phyloP scores from a whole-genome alignment of 768 basidiomycete species.

The Lyophyllum atratum region DNA sequence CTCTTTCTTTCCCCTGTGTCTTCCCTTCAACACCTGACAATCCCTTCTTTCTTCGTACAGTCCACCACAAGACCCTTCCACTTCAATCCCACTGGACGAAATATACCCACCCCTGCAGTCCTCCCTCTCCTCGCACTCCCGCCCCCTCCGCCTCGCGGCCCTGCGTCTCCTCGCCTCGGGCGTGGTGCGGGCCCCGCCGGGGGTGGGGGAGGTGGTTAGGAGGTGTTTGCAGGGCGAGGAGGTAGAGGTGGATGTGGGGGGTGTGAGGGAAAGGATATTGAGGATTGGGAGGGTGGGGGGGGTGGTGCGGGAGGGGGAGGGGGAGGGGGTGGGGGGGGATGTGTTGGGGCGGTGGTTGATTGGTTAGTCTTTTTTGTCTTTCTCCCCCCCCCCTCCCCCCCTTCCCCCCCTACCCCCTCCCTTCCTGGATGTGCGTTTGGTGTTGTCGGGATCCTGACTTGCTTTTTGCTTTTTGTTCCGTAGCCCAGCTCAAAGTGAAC shows the following conservation, averaged over 20 bases:
- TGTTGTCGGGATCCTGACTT: not conserved
- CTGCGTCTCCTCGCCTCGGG: constrained; percentile 65
- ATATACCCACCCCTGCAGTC: constrained; percentile 54
- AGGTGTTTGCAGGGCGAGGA: constrained; percentile 82
- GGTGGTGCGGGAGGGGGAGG: constrained; percentile 55
- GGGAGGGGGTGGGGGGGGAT: constrained; percentile 59
- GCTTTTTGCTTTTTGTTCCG: not conserved
- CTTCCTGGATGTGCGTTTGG: too few relatives aligned
- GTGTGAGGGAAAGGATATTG: constrained; percentile 83
- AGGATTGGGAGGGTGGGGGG: constrained; percentile 73
- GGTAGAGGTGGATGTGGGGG: constrained; percentile 73
- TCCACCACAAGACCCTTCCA: constrained; percentile 20
- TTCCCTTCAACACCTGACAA: not conserved
- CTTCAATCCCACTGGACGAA: constrained; percentile 41
- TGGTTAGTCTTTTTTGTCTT: constrained; percentile 40
- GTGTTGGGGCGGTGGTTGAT: constrained; percentile 73
- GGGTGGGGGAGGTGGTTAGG: constrained; percentile 55
- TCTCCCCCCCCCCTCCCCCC: too few relatives aligned
- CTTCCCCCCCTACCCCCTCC: too few relatives aligned
- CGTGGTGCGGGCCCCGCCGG: constrained; percentile 43
- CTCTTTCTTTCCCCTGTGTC: not conserved
- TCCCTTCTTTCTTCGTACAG: constrained; percentile 13
- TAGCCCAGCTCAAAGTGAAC: constrained; percentile 92
- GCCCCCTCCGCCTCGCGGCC: constrained; percentile 59
- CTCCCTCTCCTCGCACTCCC: constrained; percentile 74